Evolutionary conservation across 2,329 filamentous ascomycete species (phyloP).

Genomic region (Colletotrichum sp.): DNA sequence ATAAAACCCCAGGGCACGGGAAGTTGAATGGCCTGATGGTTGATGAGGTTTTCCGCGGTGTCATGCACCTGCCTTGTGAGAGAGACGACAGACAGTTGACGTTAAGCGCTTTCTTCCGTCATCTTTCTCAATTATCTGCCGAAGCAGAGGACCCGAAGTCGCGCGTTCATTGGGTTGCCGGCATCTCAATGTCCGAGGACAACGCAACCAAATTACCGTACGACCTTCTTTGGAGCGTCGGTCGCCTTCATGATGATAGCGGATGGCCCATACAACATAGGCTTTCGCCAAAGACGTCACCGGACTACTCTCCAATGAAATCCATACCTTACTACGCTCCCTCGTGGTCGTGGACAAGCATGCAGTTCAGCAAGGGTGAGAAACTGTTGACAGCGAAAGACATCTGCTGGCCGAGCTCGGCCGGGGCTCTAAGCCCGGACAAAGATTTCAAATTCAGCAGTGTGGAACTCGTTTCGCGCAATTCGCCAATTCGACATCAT

Average conservation of each 20-base stretch:
- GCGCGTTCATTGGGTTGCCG: not conserved
- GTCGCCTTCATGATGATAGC: not conserved
- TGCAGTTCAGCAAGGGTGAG: not conserved
- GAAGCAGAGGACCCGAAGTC: not conserved
- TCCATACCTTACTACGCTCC: not conserved
- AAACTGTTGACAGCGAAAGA: not conserved
- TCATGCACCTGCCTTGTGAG: not conserved
- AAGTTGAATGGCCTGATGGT: not conserved
- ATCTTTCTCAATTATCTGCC: not conserved
- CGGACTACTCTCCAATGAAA: not conserved
- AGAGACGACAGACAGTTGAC: not conserved
- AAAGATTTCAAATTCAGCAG: not conserved
- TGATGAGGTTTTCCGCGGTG: not conserved
- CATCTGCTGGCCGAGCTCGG: not conserved
- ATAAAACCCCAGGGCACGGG: not conserved
- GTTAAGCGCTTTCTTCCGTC: not conserved
- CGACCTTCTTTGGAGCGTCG: not conserved
- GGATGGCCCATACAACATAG: not conserved
- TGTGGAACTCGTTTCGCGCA: not conserved
- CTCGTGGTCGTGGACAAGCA: not conserved
- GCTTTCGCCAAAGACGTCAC: accelerated
- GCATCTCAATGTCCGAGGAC: not conserved
- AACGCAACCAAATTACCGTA: not conserved
- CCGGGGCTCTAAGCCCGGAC: not conserved
- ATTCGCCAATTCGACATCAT: not conserved